A percentile compares a stretch with the other conserved stretches of the same genome.
These are phyloP conservation scores for Tetracladium setigerum DNA, from an alignment of 495 filamentous ascomycete species.

Conservation along the genomic window DNA sequence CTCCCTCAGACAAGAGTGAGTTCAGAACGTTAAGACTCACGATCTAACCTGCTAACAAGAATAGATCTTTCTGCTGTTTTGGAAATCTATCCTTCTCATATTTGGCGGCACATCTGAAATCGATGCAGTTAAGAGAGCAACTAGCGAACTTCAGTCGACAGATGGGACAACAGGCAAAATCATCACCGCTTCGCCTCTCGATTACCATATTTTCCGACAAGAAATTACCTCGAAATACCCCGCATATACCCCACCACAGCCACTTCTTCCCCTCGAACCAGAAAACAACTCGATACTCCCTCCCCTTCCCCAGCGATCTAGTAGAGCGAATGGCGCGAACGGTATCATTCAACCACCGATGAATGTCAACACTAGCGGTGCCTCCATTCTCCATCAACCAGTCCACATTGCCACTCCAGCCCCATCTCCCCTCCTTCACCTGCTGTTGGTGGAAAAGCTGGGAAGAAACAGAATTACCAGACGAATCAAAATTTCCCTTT, in stretches of 20 bases:
- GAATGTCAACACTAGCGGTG: slow-evolving; percentile 47
- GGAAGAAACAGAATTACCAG: slow-evolving; percentile 98
- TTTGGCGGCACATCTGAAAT: slow-evolving; percentile 72
- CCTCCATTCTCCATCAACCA: slow-evolving; percentile 88
- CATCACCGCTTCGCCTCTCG: slow-evolving; percentile 86
- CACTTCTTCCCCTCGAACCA: slow-evolving; percentile 75
- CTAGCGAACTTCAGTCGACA: slow-evolving; percentile 31
- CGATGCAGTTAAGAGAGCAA: slow-evolving; percentile 62
- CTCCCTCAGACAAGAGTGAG: slow-evolving; percentile 41
- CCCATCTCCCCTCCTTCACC: slow-evolving; percentile 96
- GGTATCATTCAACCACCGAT: slow-evolving; percentile 37
- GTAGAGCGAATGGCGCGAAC: slow-evolving; percentile 36
- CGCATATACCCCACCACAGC: slow-evolving; percentile 82
- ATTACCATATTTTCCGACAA: slow-evolving; percentile 93
- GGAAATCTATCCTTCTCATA: slow-evolving; percentile 82
- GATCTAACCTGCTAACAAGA: not conserved
- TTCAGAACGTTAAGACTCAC: not conserved
- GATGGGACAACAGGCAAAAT: slow-evolving; percentile 41
- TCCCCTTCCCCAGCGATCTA: slow-evolving; percentile 67
- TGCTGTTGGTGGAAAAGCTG: slow-evolving; percentile 81
- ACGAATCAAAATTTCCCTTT: slow-evolving; percentile 99
- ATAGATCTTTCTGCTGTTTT: slow-evolving; percentile 68
- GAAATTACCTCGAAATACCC: slow-evolving; percentile 99
- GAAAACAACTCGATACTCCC: slow-evolving; percentile 89
- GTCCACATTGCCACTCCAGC: slow-evolving; percentile 97